Conservation (phyloP, 371 early-diverging fungal species). For the Apophysomyces variabilis region DNA sequence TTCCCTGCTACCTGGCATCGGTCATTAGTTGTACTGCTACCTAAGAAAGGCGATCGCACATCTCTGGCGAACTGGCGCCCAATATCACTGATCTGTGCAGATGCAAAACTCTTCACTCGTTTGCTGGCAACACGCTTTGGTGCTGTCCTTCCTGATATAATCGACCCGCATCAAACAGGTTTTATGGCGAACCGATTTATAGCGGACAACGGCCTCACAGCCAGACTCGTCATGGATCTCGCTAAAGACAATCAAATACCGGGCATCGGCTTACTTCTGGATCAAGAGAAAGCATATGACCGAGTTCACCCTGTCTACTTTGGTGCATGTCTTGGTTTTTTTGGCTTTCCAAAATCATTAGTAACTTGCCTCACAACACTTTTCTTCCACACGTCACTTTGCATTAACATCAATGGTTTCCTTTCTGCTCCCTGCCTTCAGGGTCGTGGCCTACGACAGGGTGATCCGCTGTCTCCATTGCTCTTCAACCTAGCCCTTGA, state of each 20-base stretch:
- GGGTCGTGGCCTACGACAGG: constrained; percentile 13
- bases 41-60: too few species aligned
- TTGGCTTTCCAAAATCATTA: constrained; percentile 10
- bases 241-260: not conserved
- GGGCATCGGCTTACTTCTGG: constrained; percentile 16
- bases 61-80: too few species aligned
- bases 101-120: constrained; percentile 13
- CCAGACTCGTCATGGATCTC: constrained; percentile 5
- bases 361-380: not conserved
- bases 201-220: constrained; percentile 18
- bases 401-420: constrained; percentile 9
- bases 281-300: constrained; percentile 25
- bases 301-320: constrained; percentile 24
- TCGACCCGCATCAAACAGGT: constrained; percentile 22
- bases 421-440: constrained; percentile 5
- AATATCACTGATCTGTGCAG: too few species aligned
- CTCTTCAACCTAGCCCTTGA: constrained; percentile 37
- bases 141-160: not conserved
- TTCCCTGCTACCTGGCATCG: too few species aligned
- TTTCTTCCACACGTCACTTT: not conserved
- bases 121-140: constrained; percentile 16
- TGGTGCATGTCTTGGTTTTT: not conserved
- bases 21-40: too few species aligned
- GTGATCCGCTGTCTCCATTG: constrained; percentile 22
- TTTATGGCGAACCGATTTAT: constrained; percentile 19